phyloP scores from a whole-genome alignment of 1,139 yeast species.

The Saccharomyces hybrid region DNA sequence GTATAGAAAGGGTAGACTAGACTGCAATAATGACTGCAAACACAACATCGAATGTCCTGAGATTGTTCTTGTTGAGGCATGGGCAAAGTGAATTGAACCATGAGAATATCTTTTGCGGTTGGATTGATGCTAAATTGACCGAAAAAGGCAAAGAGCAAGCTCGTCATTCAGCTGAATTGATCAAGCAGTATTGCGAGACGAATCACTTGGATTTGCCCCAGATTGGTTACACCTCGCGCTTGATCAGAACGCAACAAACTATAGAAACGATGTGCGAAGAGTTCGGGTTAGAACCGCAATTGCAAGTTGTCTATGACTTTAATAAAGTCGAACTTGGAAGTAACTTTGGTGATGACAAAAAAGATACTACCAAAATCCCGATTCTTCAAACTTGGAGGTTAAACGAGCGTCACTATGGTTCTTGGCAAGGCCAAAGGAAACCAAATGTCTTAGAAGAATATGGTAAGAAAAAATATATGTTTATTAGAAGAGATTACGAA shows the following conservation, averaged over 20 bases:
- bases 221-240: constrained; percentile 54
- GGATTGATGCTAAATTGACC: constrained; percentile 69
- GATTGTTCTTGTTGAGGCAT: constrained; percentile 40
- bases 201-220: constrained; percentile 37
- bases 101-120: constrained; percentile 66
- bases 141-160: constrained; percentile 60
- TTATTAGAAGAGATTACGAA: constrained; percentile 55
- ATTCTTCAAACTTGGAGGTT: constrained; percentile 51
- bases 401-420: constrained; percentile 75
- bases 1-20: not conserved
- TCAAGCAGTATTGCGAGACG: constrained; percentile 31
- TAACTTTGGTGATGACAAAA: not conserved
- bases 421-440: constrained; percentile 63
- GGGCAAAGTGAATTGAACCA: constrained; percentile 73
- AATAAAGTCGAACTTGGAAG: constrained; percentile 1
- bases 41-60: constrained; percentile 9
- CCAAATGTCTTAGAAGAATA: constrained; percentile 43
- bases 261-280: constrained; percentile 50
- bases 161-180: constrained; percentile 46
- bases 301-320: constrained; percentile 8
- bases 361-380: constrained; percentile 14
- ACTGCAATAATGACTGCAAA: not conserved
- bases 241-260: constrained; percentile 59
- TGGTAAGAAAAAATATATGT: constrained; percentile 56
- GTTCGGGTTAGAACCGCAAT: constrained; percentile 28